Evolutionary conservation across 2,329 filamentous ascomycete genomes (phyloP).

Genomic region (Phoma sp.): DNA sequence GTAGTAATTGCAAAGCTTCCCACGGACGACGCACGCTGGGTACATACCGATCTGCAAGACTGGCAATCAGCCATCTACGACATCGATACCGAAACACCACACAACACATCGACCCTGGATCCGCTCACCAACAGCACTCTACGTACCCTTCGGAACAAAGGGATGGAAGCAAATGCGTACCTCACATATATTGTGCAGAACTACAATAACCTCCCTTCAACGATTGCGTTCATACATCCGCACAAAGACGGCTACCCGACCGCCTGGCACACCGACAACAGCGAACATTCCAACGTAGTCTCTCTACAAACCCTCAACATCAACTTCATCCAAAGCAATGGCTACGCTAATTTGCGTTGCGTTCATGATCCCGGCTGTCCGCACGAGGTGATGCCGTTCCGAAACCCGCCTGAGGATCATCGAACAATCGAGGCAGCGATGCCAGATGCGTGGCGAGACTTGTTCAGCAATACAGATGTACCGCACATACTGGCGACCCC

Average conservation of each 20-base stretch:
- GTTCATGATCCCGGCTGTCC: conserved; percentile 48
- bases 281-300: conserved; percentile 11
- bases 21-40: conserved; percentile 30
- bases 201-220: conserved; percentile 32
- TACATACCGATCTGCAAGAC: conserved; percentile 25
- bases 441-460: conserved; percentile 51
- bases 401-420: conserved; percentile 30
- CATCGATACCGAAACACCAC: conserved; percentile 27
- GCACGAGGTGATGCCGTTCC: conserved; percentile 45
- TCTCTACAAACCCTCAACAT: conserved; percentile 42
- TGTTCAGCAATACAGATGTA: conserved; percentile 49
- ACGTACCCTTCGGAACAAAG: conserved; percentile 30
- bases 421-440: conserved; percentile 36
- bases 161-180: conserved; percentile 34
- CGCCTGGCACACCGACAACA: conserved; percentile 10
- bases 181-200: conserved; percentile 36
- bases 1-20: conserved; percentile 28
- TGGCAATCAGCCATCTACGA: conserved; percentile 56
- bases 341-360: conserved; percentile 55
- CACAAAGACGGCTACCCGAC: conserved; percentile 11
- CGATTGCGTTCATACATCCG: conserved; percentile 31
- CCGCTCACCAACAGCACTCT: conserved; percentile 26
- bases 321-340: conserved; percentile 48
- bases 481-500: conserved; percentile 55
- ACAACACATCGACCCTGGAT: conserved; percentile 22